Percentiles rank a stretch among this genome's conserved stretches.
These are phyloP conservation scores for Apiotrichum sp. DNA, from an alignment of 1,284 basidiomycete genomes.

Conservation along the genomic window DNA sequence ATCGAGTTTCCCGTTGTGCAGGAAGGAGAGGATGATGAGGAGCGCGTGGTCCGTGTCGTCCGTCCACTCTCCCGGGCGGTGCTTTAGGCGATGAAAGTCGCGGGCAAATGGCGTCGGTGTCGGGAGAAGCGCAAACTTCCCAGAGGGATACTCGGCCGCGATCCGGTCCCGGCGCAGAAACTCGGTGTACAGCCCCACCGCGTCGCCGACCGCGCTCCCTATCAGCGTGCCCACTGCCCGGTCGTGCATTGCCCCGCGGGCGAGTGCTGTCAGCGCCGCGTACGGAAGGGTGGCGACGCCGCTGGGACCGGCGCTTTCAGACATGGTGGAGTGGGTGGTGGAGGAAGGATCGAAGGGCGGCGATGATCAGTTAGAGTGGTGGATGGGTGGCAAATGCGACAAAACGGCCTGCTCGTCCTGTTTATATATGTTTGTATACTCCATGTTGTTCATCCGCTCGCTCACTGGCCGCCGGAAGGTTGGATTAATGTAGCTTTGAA, in stretches of 20 bases:
- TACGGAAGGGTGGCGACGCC: no score
- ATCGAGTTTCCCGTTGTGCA: constrained; percentile 3
- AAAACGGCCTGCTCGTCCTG: no score
- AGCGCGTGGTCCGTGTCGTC: constrained; percentile 19
- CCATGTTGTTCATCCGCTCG: no score
- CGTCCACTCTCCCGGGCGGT: constrained; percentile 13
- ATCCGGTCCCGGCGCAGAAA: constrained; percentile 6
- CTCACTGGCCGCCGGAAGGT: no score
- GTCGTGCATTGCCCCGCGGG: constrained; percentile 5
- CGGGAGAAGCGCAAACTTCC: constrained; percentile 4
- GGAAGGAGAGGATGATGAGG: constrained; percentile 11
- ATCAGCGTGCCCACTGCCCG: constrained; percentile 9
- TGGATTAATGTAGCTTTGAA: no score
- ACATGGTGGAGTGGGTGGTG: no score
- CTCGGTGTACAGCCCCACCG: constrained; percentile 17
- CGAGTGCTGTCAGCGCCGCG: not conserved
- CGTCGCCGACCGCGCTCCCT: constrained; percentile 14
- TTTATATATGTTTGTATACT: no score
- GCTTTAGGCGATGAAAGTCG: constrained; percentile 16
- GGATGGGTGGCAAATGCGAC: no score
- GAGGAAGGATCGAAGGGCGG: no score
- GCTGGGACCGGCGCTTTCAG: no score
- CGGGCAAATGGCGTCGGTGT: constrained; percentile 10
- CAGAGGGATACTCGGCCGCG: constrained; percentile 1
- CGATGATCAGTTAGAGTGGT: no score